These are phyloP conservation scores for Andrographis paniculata DNA, from an alignment of 305 asterid species.

Conservation along the genomic window DNA sequence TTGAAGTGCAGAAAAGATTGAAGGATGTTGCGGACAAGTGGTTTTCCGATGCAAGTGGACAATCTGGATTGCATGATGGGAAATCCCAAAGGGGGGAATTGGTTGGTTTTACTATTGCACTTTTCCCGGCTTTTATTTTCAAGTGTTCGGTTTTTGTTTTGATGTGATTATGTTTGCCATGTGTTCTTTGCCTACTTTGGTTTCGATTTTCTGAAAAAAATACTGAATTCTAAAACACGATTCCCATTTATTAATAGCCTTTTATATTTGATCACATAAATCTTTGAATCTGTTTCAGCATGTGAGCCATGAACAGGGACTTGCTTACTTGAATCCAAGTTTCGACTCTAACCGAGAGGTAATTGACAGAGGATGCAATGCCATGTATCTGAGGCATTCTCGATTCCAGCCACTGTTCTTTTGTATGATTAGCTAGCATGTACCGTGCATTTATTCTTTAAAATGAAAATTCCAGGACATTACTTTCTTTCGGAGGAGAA, in stretches of 20 bases:
- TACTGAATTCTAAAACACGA: too few species aligned
- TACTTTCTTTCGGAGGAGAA: slow-evolving; percentile 62
- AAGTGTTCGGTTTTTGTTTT: neutral
- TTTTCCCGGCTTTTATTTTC: slow-evolving; percentile 10
- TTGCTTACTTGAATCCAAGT: slow-evolving; percentile 43
- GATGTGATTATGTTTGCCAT: neutral
- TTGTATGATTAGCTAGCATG: neutral
- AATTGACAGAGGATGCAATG: slow-evolving; percentile 10
- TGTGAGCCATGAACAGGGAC: slow-evolving; percentile 33
- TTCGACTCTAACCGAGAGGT: slow-evolving; percentile 67
- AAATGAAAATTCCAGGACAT: slow-evolving; percentile 44
- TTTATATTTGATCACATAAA: too few species aligned
- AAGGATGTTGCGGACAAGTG: slow-evolving; percentile 77
- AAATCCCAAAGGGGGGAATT: slow-evolving; percentile 29
- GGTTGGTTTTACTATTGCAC: slow-evolving; percentile 30
- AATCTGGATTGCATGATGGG: slow-evolving; percentile 28
- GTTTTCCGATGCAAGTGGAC: slow-evolving; percentile 42
- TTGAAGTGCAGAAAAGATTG: slow-evolving; percentile 56
- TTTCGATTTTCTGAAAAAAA: too few species aligned
- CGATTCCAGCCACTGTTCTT: too few species aligned
- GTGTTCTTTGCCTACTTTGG: too few species aligned
- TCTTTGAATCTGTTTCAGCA: too few species aligned
- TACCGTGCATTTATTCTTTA: neutral
- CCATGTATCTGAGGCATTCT: neutral
- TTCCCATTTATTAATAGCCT: too few species aligned